Evolutionary conservation across 2,329 filamentous ascomycete genomes (phyloP).

Genomic region (Epichloe gansuensis): DNA sequence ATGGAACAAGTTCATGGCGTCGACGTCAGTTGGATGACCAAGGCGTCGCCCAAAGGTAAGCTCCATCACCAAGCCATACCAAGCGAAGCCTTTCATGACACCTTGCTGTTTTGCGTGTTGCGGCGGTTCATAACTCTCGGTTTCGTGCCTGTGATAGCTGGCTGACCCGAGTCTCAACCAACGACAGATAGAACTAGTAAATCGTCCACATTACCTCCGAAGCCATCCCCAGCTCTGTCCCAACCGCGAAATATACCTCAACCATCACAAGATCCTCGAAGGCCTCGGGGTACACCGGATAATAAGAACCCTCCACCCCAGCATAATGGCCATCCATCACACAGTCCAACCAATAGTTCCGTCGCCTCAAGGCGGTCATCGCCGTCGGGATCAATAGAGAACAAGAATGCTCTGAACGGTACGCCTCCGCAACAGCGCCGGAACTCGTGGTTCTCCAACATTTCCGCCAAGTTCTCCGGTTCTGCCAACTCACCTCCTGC

Average conservation of each 20-base stretch:
- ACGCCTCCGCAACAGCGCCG: conserved; percentile 40
- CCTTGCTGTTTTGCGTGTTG: neutral
- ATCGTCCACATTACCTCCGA: conserved; percentile 16
- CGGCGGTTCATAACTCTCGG: neutral
- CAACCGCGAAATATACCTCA: conserved; percentile 22
- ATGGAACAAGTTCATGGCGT: conserved; percentile 77
- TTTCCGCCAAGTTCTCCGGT: conserved; percentile 84
- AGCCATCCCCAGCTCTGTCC: conserved; percentile 14
- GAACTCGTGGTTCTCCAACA: conserved; percentile 84
- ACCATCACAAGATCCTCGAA: conserved; percentile 15
- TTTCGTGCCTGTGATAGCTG: neutral
- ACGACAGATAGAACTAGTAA: conserved; percentile 20
- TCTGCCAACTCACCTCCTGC: conserved; percentile 26
- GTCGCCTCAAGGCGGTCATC: conserved; percentile 15
- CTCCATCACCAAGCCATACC: neutral
- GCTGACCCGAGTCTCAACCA: neutral
- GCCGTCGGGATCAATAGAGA: conserved; percentile 25
- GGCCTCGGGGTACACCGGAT: conserved; percentile 15
- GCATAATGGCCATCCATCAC: conserved; percentile 11
- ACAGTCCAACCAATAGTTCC: conserved; percentile 14
- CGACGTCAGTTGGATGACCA: conserved; percentile 81
- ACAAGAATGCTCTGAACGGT: conserved; percentile 14
- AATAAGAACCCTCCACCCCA: conserved; percentile 10
- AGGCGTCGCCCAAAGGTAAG: conserved; percentile 69
- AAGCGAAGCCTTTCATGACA: neutral